Evolutionary conservation across 2,329 filamentous ascomycete genomes (phyloP).

Genomic region (Apiospora saccharicola): DNA sequence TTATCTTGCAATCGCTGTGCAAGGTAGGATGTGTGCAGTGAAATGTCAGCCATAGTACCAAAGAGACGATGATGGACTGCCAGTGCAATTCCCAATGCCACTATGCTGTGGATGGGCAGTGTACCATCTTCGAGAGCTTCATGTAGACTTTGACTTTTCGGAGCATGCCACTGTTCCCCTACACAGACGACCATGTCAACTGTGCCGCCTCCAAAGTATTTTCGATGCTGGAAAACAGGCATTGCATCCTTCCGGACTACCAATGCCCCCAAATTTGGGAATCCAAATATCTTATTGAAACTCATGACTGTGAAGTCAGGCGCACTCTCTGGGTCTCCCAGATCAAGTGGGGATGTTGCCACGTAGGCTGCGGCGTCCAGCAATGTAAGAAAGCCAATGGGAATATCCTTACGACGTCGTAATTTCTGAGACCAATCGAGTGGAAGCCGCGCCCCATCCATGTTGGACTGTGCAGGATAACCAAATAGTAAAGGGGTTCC

Average conservation of each 20-base stretch:
- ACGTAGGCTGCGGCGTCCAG: slow-evolving; percentile 85
- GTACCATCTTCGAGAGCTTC: slow-evolving; percentile 91
- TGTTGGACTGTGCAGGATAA: slow-evolving; percentile 91
- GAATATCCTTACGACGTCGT: slow-evolving; percentile 42
- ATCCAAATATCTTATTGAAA: slow-evolving; percentile 98
- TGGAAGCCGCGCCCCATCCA: slow-evolving; percentile 82
- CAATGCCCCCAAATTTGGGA: slow-evolving; percentile 87
- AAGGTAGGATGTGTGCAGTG: slow-evolving; percentile 74
- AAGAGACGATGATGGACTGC: slow-evolving; percentile 74
- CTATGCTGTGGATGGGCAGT: slow-evolving; percentile 86
- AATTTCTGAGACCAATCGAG: slow-evolving; percentile 69
- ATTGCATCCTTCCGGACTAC: slow-evolving; percentile 79
- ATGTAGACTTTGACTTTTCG: slow-evolving; percentile 76
- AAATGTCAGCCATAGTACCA: slow-evolving; percentile 72
- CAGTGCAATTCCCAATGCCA: slow-evolving; percentile 81
- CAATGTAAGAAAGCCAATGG: slow-evolving; percentile 67
- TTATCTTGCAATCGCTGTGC: slow-evolving; percentile 64
- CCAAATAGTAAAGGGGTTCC: slow-evolving; percentile 65
- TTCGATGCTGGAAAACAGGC: slow-evolving; percentile 68
- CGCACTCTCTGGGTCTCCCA: slow-evolving; percentile 65
- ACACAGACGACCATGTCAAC: slow-evolving; percentile 85
- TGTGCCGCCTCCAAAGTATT: slow-evolving; percentile 93
- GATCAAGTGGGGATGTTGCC: slow-evolving; percentile 78
- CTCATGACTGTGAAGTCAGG: slow-evolving; percentile 90
- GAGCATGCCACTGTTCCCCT: slow-evolving; percentile 84